These are phyloP conservation scores for Fusarium sambucinum DNA, from an alignment of 2,329 filamentous ascomycete genomes.

Conservation along the genomic window DNA sequence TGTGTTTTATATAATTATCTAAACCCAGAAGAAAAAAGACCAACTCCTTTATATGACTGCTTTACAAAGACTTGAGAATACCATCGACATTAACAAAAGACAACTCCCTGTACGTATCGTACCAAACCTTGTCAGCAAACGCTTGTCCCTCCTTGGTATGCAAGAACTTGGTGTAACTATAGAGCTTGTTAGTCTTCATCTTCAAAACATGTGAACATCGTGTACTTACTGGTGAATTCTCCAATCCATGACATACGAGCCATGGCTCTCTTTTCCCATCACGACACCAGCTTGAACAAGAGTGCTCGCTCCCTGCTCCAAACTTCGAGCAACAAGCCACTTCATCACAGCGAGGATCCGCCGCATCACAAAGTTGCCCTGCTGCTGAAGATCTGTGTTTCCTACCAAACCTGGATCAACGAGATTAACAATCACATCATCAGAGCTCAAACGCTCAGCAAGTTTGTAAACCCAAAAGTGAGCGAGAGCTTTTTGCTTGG, in stretches of 20 bases:
- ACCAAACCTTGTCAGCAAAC: slow-evolving; percentile 55
- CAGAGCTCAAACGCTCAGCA: slow-evolving; percentile 52
- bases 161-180: slow-evolving; percentile 50
- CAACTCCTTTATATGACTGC: neutral
- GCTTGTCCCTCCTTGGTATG: slow-evolving; percentile 53
- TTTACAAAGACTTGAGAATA: slow-evolving; percentile 29
- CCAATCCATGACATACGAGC: slow-evolving; percentile 45
- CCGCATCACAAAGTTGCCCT: slow-evolving; percentile 40
- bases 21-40: neutral
- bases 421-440: slow-evolving; percentile 60
- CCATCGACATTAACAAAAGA: slow-evolving; percentile 49
- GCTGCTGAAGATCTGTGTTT: slow-evolving; percentile 57
- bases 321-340: slow-evolving; percentile 22
- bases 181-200: slow-evolving; percentile 12
- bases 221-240: slow-evolving; percentile 42
- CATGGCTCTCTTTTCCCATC: slow-evolving; percentile 41
- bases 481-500: slow-evolving; percentile 49
- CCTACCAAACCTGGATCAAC: slow-evolving; percentile 60
- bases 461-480: slow-evolving; percentile 55
- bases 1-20: neutral
- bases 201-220: neutral
- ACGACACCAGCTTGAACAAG: slow-evolving; percentile 42
- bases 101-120: slow-evolving; percentile 54
- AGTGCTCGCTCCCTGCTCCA: slow-evolving; percentile 36
- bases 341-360: slow-evolving; percentile 19